These are phyloP conservation scores for Scenedesmus sp. DNA, from an alignment of 163 green algal species.

Conservation along the genomic window DNA sequence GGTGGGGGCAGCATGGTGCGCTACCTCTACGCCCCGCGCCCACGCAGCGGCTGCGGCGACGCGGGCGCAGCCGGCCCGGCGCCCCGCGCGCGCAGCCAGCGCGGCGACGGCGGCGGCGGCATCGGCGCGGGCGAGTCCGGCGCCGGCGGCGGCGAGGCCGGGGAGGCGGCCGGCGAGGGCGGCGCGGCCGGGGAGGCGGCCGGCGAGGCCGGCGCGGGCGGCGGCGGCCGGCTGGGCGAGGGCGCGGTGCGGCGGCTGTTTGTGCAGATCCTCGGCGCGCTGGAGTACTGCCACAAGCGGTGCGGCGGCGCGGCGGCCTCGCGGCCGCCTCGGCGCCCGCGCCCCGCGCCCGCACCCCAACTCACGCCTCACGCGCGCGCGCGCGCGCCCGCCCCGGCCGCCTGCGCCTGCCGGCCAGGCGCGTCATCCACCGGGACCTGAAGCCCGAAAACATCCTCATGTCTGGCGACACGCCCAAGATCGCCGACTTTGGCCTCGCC, in stretches of 20 bases:
- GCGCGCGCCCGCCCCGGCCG: no score
- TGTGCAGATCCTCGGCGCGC: constrained; percentile 63
- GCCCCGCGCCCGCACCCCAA: no score
- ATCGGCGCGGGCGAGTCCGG: no score
- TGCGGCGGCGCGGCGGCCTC: no score
- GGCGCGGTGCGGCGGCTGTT: constrained; percentile 65
- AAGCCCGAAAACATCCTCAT: constrained; percentile 87
- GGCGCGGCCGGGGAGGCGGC: not conserved
- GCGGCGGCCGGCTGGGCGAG: constrained; percentile 54
- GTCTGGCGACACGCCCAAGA: constrained; percentile 60
- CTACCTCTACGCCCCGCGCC: constrained; percentile 56
- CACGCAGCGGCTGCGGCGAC: not conserved
- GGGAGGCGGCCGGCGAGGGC: not conserved
- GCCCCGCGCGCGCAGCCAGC: no score
- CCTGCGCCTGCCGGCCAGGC: no score
- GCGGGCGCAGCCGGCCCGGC: no score
- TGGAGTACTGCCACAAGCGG: constrained; percentile 83
- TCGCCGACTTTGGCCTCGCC: constrained; percentile 71
- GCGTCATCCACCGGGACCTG: constrained; percentile 78
- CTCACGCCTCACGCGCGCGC: no score
- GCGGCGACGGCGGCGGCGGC: no score
- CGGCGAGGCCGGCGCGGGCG: no score
- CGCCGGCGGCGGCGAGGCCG: no score
- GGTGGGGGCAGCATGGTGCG: constrained; percentile 62
- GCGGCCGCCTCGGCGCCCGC: not conserved